Evolutionary conservation across 2,329 filamentous ascomycete species (phyloP), one percentile per base, ranked within the genome.

Genomic region (Botrytis medusae): DNA sequence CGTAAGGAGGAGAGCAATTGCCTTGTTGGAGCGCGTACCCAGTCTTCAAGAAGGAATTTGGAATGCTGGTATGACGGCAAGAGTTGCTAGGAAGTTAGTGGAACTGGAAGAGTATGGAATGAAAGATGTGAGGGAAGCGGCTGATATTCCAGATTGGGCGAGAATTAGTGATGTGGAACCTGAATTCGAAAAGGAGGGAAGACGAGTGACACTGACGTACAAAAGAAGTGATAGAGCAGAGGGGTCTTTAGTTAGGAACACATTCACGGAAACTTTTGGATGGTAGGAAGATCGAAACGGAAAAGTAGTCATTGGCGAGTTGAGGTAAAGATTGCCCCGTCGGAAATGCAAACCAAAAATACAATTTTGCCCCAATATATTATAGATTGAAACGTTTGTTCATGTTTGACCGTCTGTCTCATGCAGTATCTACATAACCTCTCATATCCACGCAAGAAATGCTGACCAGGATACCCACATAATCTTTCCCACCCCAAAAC

Each of bases 31-130:
- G 69, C 83, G 84, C 65, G 87, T 85, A 76, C 88, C 87, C 76
- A 85, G 87, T 20, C 84, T 89, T n/a, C 84, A 89, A 64, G 90
- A 92, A 80, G 89, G 87, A 42, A 89, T 91, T 84, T 91, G 89
- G 89, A 89, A 92, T 57, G 62, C 46, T 29, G n/a, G 59, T 20
- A 42, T 72, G 34, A 61, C 72, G 7, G 74, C 72, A 10, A 72
- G 57, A 65, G 67, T 70, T 34, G 72, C 68, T 6, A 73, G 73
- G 40, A 51, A 61, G 34, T n/a, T 74, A n/a, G 60, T 76, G 37
- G 37, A 71, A 40, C 69, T 75, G 29, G 71, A 75, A 12, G 74
- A 74, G 44, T 48, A 44, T 7, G 71, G 71, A 1, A 32, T 75
- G 42, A 48, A 48, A 6, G 46, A 61, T 44, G 63, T 77, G 9